Evolutionary conservation across 1,139 yeast genomes (phyloP), one percentile per base, ranked within the genome.

Genomic region (Arxiozyma heterogenica): DNA sequence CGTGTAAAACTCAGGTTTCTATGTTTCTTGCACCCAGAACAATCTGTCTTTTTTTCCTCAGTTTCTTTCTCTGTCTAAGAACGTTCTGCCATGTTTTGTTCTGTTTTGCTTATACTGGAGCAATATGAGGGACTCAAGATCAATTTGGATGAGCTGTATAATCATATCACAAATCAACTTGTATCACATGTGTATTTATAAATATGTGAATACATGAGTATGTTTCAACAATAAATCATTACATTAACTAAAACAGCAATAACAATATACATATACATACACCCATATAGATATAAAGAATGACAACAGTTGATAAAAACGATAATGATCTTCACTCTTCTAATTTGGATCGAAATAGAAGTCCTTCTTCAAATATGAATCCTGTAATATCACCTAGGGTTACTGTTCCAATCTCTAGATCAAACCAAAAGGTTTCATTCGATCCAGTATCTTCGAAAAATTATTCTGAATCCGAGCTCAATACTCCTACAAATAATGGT

Each of bases 271-370:
- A 27, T 27, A 27, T 27, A 27, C 11, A 27, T 27, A 27, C 8
- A 27, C 8, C 5, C 8, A 27, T 27, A 27, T 7, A 27, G 5
- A 27, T 27, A 27, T 27, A 27, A 5, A 38, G 47, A 41, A 45
- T 23, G 53, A 21, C 49, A 21, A 38, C 49, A 12, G 25, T 46
- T 21, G 23, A 17, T 21, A n/a, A n/a, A 4, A 34, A 34, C n/a
- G 39, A 12, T n/a, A 34, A 34, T 34, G n/a, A 34, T 34, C 17
- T 34, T 12, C 17, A 12, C 15, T 6, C 17, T 21, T 51, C 58
- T 42, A 51, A 52, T 50, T 11, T 55, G 22, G 47, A 44, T n/a
- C 52, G 17, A 44, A 23, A 39, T 27, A 44, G 48, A 42, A 45
- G 45, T 20, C 22, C 47, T 11, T 52, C 50, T 27, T n/a, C 23